Percentiles rank a stretch among this genome's conserved stretches.
These are phyloP conservation scores for Trichosporon faecale DNA, from an alignment of 1,284 basidiomycete species.

Conservation along the genomic window DNA sequence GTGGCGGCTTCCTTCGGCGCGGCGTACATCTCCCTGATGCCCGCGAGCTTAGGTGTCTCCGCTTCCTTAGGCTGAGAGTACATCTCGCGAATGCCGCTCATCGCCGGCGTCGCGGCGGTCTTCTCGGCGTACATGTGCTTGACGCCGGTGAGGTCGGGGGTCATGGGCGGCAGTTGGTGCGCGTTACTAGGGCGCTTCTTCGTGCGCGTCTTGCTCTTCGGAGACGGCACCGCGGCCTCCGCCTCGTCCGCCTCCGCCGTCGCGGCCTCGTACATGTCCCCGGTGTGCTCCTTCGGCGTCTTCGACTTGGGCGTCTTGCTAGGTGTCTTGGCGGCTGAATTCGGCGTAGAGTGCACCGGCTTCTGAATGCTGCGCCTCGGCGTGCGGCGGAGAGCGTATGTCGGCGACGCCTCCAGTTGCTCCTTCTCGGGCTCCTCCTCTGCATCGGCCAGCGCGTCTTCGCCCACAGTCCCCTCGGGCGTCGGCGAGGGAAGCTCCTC, in stretches of 20 bases:
- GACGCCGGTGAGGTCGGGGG: slow-evolving; percentile 14
- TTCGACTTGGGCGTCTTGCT: neutral
- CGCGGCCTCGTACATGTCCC: slow-evolving; percentile 5
- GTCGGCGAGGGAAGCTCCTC: neutral
- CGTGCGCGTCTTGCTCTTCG: neutral
- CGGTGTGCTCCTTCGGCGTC: neutral
- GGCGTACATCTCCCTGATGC: slow-evolving; percentile 14
- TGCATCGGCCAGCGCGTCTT: neutral
- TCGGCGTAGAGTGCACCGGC: neutral
- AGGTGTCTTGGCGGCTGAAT: neutral
- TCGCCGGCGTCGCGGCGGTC: neutral
- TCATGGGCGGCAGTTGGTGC: neutral
- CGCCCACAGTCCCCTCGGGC: neutral
- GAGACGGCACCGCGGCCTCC: neutral
- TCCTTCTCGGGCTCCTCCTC: slow-evolving; percentile 1
- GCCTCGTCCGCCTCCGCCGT: slow-evolving; percentile 5
- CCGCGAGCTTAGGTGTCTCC: too few species aligned
- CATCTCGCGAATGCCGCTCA: neutral
- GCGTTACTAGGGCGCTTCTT: neutral
- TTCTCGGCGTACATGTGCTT: neutral
- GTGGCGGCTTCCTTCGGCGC: neutral
- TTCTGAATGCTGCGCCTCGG: neutral
- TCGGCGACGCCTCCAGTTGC: neutral
- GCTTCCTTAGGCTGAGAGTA: too few species aligned
- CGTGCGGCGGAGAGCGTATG: neutral